phyloP scores from a whole-genome alignment of 805 yeast species.

The Ogataea saltuana region DNA sequence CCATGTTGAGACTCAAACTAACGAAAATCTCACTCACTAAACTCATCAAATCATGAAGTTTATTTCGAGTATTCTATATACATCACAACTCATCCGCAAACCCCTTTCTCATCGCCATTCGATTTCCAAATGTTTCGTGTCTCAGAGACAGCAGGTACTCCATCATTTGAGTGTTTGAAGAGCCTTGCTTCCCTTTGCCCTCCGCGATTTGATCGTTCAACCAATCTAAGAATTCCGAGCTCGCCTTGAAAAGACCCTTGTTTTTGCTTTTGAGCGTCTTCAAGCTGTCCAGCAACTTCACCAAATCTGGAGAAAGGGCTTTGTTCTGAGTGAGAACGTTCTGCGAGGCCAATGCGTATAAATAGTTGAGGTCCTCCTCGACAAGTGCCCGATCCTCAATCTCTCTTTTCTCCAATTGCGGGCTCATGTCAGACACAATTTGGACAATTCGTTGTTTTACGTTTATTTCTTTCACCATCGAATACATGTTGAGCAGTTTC shows the following conservation, averaged over 20 bases:
- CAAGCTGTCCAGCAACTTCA: slow-evolving; percentile 42
- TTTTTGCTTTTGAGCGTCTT: slow-evolving; percentile 35
- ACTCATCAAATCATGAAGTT: slow-evolving; percentile 1
- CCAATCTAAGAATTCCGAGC: slow-evolving; percentile 61
- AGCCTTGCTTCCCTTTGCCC: no score
- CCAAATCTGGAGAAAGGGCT: slow-evolving; percentile 37
- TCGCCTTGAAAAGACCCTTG: slow-evolving; percentile 36
- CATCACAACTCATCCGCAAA: slow-evolving; percentile 49
- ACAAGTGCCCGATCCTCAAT: slow-evolving; percentile 14
- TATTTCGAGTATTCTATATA: not conserved
- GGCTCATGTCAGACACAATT: slow-evolving; percentile 46
- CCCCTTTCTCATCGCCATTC: slow-evolving; percentile 65
- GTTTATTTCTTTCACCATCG: slow-evolving; percentile 19
- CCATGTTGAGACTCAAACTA: slow-evolving; percentile 27
- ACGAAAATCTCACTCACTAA: slow-evolving; percentile 21
- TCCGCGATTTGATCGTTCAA: slow-evolving; percentile 46
- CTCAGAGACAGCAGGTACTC: slow-evolving; percentile 40
- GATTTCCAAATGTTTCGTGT: slow-evolving; percentile 77
- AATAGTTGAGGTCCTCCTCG: slow-evolving; percentile 27
- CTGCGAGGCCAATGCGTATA: slow-evolving; percentile 42
- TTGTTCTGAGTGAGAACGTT: slow-evolving; percentile 28
- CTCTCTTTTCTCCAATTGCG: slow-evolving; percentile 11
- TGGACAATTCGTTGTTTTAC: slow-evolving; percentile 43
- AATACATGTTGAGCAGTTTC: slow-evolving; percentile 29
- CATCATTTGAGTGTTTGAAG: no score